These are phyloP conservation scores for Eucalyptus coolabah DNA, from an alignment of 345 rosid species.

Conservation along the genomic window DNA sequence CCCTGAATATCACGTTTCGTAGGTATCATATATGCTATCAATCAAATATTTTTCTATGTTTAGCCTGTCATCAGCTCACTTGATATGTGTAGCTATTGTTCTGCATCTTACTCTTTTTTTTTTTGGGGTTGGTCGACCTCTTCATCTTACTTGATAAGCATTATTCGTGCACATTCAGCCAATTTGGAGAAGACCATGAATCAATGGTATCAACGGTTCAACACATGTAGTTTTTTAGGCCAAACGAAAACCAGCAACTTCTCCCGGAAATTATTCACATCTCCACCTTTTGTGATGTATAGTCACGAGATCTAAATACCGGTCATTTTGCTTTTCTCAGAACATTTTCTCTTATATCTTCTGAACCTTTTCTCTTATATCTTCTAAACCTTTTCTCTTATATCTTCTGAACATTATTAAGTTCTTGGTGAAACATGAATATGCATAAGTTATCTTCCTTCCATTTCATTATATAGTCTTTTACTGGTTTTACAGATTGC, in stretches of 20 bases:
- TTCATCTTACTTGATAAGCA: not conserved
- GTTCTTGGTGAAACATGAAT: not conserved
- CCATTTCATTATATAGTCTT: not conserved
- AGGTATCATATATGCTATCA: not conserved
- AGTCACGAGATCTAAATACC: not conserved
- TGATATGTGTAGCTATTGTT: not conserved
- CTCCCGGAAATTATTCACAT: not conserved
- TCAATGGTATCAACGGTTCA: not conserved
- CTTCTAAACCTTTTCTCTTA: not conserved
- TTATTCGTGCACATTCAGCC: not conserved
- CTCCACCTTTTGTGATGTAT: not conserved
- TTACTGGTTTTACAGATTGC: slow-evolving; percentile 3
- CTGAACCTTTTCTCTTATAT: not conserved
- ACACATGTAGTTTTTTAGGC: not conserved
- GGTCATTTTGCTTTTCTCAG: not conserved
- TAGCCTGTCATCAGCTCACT: not conserved
- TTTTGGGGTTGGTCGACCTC: not conserved
- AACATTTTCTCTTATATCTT: not conserved
- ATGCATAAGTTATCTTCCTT: not conserved
- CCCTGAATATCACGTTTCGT: slow-evolving; percentile 25
- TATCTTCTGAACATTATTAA: not conserved
- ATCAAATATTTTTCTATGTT: not conserved
- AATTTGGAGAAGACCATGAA: not conserved
- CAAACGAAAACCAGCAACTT: not conserved
- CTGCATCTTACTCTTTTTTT: not conserved